Conservation (phyloP, 768 basidiomycete genomes). For the Amanita thiersii region DNA sequence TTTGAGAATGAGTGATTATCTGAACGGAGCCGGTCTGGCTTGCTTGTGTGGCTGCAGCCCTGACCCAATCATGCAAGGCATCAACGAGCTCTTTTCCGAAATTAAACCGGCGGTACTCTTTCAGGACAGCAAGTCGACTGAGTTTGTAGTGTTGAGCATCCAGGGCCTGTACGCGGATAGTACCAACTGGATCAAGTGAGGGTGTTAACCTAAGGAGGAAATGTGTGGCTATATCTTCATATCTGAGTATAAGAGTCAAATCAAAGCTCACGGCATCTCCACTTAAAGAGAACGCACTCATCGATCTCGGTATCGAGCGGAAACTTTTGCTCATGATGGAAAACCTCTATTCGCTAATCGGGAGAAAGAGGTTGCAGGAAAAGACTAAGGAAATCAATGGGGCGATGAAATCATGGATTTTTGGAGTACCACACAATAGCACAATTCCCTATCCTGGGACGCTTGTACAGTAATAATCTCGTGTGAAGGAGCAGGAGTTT, state of each 20-base stretch:
- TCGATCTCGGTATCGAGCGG: constrained; percentile 71
- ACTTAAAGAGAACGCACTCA: constrained; percentile 36
- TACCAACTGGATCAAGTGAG: constrained; percentile 58
- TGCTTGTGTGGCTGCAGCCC: constrained; percentile 28
- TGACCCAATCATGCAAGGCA: constrained; percentile 53
- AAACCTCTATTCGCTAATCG: constrained; percentile 42
- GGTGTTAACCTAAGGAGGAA: constrained; percentile 63
- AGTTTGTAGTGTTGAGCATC: constrained; percentile 57
- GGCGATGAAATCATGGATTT: neutral
- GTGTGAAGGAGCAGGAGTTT: constrained; percentile 32
- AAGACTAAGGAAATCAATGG: neutral
- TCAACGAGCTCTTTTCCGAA: constrained; percentile 64
- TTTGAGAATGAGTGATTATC: constrained; percentile 63
- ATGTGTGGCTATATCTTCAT: constrained; percentile 59
- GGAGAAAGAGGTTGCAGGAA: neutral
- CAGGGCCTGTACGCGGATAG: constrained; percentile 44
- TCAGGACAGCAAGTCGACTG: constrained; percentile 59
- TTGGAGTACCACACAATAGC: constrained; percentile 43
- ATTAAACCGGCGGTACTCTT: constrained; percentile 50
- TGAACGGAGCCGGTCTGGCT: constrained; percentile 22
- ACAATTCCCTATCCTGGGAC: constrained; percentile 50
- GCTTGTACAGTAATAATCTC: constrained; percentile 48
- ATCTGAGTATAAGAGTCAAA: constrained; percentile 26
- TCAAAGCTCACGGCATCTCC: neutral
- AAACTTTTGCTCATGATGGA: constrained; percentile 62